These are phyloP conservation scores for Exserohilum turcica DNA, from an alignment of 2,329 filamentous ascomycete genomes.

Conservation along the genomic window DNA sequence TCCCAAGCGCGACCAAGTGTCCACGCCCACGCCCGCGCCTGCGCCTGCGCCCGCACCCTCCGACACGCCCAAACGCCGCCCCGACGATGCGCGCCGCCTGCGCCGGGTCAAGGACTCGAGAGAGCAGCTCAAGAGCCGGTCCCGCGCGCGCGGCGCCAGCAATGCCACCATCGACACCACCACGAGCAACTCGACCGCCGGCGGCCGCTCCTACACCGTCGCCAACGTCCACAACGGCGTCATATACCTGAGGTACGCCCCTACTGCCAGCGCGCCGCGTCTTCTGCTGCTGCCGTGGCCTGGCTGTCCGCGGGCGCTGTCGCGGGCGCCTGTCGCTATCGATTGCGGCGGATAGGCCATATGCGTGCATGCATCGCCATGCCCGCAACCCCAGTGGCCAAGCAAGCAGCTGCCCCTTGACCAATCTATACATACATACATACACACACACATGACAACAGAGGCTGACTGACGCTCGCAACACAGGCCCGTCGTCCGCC, in stretches of 20 bases:
- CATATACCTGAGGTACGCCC: slow-evolving; percentile 53
- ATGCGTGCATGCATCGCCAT: neutral
- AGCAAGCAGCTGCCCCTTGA: neutral
- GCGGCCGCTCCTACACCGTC: slow-evolving; percentile 53
- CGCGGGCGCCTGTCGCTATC: too few relatives aligned
- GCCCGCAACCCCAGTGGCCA: neutral
- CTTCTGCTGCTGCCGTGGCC: too few relatives aligned
- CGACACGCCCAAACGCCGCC: slow-evolving; percentile 36
- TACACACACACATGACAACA: neutral
- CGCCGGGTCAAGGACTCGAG: slow-evolving; percentile 46
- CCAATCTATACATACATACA: neutral
- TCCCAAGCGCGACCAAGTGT: slow-evolving; percentile 34
- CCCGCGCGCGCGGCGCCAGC: slow-evolving; percentile 38
- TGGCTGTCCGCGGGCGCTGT: too few relatives aligned
- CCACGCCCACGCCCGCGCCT: slow-evolving; percentile 18
- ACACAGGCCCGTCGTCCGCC: slow-evolving; percentile 44
- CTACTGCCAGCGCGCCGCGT: too few relatives aligned
- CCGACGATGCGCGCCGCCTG: slow-evolving; percentile 39
- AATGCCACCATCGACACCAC: slow-evolving; percentile 41
- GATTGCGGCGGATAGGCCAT: neutral
- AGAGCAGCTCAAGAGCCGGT: slow-evolving; percentile 44
- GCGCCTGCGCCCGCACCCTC: slow-evolving; percentile 26
- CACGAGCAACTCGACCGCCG: slow-evolving; percentile 32
- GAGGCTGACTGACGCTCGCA: slow-evolving; percentile 28
- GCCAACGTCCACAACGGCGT: slow-evolving; percentile 56